These are phyloP conservation scores for Yarrowia alimentaria DNA, from an alignment of 805 yeast species.

Conservation along the genomic window DNA sequence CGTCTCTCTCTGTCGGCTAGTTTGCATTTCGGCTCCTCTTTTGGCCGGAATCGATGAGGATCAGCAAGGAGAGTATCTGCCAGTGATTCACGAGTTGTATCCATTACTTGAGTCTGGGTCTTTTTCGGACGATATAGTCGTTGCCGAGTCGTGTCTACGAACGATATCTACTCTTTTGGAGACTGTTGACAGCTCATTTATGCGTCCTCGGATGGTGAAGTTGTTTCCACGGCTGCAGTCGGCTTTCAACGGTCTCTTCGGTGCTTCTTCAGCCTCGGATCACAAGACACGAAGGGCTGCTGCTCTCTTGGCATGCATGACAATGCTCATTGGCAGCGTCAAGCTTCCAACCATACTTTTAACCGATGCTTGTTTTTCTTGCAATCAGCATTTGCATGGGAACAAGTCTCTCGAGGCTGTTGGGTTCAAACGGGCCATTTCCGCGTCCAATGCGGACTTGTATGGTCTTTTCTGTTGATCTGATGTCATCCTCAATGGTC, in stretches of 20 bases:
- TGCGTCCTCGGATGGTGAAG: constrained; percentile 38
- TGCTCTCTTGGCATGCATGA: background rate
- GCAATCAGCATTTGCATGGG: constrained; percentile 7
- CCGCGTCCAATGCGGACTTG: constrained; percentile 18
- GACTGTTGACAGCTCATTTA: constrained; percentile 39
- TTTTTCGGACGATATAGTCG: constrained; percentile 38
- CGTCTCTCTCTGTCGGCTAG: constrained; percentile 54
- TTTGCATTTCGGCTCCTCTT: constrained; percentile 48
- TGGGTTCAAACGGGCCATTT: constrained; percentile 1
- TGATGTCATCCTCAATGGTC: background rate
- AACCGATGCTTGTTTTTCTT: constrained; percentile 10
- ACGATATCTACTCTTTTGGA: constrained; percentile 36
- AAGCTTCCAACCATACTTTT: constrained; percentile 2
- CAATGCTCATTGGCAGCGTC: background rate
- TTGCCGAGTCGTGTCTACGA: constrained; percentile 38
- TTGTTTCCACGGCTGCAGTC: constrained; percentile 32
- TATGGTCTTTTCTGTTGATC: background rate
- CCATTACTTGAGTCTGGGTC: constrained; percentile 42
- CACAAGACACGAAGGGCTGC: constrained; percentile 19
- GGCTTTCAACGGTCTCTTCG: constrained; percentile 2
- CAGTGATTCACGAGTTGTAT: constrained; percentile 56
- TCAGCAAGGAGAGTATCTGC: constrained; percentile 41
- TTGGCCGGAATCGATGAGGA: constrained; percentile 50
- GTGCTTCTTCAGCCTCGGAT: background rate
- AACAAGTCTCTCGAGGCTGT: constrained; percentile 3